Conservation (phyloP, 2,329 filamentous ascomycete species). For the Arachnomyces sp. region DNA sequence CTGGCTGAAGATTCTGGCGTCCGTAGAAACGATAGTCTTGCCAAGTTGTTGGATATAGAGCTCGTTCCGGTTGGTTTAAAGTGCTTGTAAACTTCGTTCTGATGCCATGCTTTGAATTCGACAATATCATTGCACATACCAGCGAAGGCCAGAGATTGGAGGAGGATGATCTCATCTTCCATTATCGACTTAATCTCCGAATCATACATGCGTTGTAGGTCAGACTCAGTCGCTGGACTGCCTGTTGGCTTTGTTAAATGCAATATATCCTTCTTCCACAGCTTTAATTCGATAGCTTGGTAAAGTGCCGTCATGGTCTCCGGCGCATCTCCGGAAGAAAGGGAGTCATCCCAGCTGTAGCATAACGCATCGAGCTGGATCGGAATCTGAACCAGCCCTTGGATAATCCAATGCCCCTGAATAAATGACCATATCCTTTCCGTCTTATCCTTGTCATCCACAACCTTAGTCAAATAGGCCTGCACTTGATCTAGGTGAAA, state of each 20-base stretch:
- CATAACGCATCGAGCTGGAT: conserved; percentile 40
- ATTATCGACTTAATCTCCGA: too few relatives aligned
- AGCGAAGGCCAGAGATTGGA: conserved; percentile 29
- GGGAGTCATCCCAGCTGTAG: conserved; percentile 26
- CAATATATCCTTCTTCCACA: conserved; percentile 37
- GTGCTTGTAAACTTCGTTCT: conserved; percentile 12
- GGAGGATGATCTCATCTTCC: conserved; percentile 16
- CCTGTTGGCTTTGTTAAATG: too few relatives aligned
- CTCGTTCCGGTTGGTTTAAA: conserved; percentile 12
- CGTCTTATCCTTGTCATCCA: conserved; percentile 3
- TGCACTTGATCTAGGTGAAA: conserved; percentile 31
- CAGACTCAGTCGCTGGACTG: too few relatives aligned
- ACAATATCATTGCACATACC: conserved; percentile 27
- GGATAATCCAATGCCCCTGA: conserved; percentile 22
- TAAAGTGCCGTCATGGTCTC: conserved; percentile 38
- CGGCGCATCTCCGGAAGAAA: conserved; percentile 5
- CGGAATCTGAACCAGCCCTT: conserved; percentile 35
- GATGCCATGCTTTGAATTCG: too few relatives aligned
- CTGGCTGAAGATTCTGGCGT: too few relatives aligned
- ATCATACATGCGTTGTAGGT: conserved; percentile 11
- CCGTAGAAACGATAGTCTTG: conserved; percentile 31
- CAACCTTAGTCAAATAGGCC: conserved; percentile 22
- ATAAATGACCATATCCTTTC: conserved; percentile 27
- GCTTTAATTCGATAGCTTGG: conserved; percentile 23
- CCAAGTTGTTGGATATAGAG: too few relatives aligned